Conservation (phyloP, 2,329 filamentous ascomycete species). For the Lecanicillium sp. region DNA sequence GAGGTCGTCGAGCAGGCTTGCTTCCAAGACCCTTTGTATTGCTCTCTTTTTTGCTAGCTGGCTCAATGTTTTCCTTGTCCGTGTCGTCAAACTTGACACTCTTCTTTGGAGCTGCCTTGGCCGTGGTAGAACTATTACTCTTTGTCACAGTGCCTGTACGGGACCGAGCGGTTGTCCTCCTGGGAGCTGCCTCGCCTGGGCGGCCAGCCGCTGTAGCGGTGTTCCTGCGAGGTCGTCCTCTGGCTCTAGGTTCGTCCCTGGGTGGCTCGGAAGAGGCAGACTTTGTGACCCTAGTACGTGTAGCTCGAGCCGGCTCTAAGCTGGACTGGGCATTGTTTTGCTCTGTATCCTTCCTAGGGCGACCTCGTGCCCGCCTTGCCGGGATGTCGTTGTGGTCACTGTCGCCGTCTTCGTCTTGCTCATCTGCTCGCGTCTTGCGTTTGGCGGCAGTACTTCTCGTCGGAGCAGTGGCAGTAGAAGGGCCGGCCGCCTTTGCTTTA, state of each 20-base stretch:
- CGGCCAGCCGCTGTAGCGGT: conserved; percentile 17
- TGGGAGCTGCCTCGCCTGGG: conserved; percentile 8
- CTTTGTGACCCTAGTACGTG: conserved; percentile 19
- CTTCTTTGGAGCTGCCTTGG: conserved; percentile 34
- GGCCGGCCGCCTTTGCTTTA: conserved; percentile 32
- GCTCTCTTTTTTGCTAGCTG: conserved; percentile 29
- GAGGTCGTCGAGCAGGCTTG: conserved; percentile 35
- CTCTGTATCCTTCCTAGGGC: conserved; percentile 33
- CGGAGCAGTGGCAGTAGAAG: conserved; percentile 18
- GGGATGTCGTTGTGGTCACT: conserved; percentile 24
- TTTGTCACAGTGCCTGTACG: conserved; percentile 15
- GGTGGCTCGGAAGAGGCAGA: conserved; percentile 17
- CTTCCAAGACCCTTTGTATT: conserved; percentile 26
- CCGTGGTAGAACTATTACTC: conserved; percentile 16
- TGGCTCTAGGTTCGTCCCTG: conserved; percentile 21
- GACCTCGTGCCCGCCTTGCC: conserved; percentile 18
- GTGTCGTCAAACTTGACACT: conserved; percentile 55
- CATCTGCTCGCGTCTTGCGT: conserved; percentile 47
- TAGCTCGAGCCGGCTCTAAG: conserved; percentile 16
- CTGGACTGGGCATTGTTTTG: conserved; percentile 10
- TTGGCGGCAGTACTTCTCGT: conserved; percentile 27
- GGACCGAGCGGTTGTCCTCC: conserved; percentile 11
- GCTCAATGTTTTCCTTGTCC: conserved; percentile 55
- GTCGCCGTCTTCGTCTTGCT: conserved; percentile 37
- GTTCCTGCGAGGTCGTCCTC: conserved; percentile 35